Conservation (phyloP, 345 rosid genomes). For the Heritiera littoralis region DNA sequence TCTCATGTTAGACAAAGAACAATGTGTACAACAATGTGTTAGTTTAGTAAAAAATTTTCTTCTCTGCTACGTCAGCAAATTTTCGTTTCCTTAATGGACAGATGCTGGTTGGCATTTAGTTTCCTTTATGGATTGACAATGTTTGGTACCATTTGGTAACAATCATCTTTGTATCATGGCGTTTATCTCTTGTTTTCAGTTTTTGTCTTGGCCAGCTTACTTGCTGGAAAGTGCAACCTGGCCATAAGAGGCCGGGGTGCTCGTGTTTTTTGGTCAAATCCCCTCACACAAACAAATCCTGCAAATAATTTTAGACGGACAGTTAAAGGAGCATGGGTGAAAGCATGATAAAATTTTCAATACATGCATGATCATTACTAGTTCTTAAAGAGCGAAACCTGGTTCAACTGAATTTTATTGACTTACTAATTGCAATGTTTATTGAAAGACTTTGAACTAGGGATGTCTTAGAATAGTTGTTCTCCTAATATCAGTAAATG, state of each 20-base stretch:
- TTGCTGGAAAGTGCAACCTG: conserved; percentile 82
- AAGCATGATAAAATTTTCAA: neutral
- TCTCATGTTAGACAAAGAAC: conserved; percentile 35
- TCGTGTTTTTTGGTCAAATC: conserved; percentile 65
- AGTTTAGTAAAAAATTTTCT: conserved; percentile 12
- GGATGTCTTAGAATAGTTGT: neutral
- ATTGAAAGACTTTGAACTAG: neutral
- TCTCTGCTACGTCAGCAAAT: conserved; percentile 30
- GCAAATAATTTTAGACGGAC: conserved; percentile 31
- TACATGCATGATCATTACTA: neutral
- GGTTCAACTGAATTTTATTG: neutral
- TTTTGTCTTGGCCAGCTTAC: conserved; percentile 51
- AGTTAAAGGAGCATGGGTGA: neutral
- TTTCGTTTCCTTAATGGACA: conserved; percentile 13
- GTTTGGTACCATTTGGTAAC: conserved; percentile 24
- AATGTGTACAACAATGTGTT: conserved; percentile 40
- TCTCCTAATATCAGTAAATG: neutral
- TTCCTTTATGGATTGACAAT: conserved; percentile 4
- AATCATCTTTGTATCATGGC: conserved; percentile 23
- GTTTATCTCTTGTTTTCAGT: conserved; percentile 24
- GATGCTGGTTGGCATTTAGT: conserved; percentile 25
- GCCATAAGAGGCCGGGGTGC: conserved; percentile 82
- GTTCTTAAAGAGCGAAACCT: neutral
- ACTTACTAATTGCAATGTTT: conserved; percentile 7
- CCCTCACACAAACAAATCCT: conserved; percentile 93